phyloP scores from a whole-genome alignment of 1,284 basidiomycete genomes.

The Neotropicomus parvogracilis region DNA sequence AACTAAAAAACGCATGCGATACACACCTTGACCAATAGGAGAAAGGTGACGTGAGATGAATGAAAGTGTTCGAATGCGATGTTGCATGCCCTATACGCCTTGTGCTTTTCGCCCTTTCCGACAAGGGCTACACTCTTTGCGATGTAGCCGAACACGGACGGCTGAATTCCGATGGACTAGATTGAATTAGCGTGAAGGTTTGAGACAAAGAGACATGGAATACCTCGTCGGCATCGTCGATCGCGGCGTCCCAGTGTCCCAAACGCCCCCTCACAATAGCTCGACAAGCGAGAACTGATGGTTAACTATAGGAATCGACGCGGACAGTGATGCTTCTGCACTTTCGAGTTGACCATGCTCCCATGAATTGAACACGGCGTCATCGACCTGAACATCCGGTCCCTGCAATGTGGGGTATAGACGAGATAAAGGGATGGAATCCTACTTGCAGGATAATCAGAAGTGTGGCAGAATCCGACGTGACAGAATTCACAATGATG shows the following conservation, averaged over 20 bases:
- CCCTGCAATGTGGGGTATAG: not conserved
- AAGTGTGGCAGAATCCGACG: no score
- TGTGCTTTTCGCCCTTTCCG: not conserved
- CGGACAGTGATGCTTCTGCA: not conserved
- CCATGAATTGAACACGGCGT: not conserved
- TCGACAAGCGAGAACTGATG: not conserved
- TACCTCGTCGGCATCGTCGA: not conserved
- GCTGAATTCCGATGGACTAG: not conserved
- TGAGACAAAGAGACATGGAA: not conserved
- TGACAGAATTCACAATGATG: not conserved
- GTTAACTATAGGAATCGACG: not conserved
- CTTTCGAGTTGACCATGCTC: not conserved
- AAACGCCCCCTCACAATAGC: not conserved
- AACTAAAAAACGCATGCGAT: not conserved
- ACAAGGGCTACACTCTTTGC: conserved; percentile 1
- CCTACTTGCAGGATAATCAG: no score
- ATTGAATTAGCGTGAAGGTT: not conserved
- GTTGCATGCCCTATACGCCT: not conserved
- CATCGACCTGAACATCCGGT: not conserved
- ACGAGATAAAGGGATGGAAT: no score
- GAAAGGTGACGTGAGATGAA: not conserved
- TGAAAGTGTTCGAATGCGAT: not conserved
- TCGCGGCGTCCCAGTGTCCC: not conserved
- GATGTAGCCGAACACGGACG: not conserved
- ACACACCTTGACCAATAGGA: not conserved